Base-by-base conservation (phyloP, 768 basidiomycete species). In the Paxillus rubicundulus region DNA sequence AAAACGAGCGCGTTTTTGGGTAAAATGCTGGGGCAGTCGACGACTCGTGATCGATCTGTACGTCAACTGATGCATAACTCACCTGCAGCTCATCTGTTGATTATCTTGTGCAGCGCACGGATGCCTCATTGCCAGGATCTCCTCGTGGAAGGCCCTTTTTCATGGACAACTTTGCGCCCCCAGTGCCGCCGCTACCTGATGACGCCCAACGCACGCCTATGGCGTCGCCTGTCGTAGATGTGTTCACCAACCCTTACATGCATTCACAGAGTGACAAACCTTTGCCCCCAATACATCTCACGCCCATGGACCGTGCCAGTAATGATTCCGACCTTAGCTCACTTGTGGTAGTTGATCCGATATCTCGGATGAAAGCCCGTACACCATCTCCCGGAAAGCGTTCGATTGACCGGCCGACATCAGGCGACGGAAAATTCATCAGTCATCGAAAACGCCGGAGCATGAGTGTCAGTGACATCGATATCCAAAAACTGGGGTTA, bases 1-100 rank as follows among this genome's bases (percentile, higher is more conserved):
- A 92, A 89, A 67, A 89, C 88, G n/a, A 87, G 80, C 61, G 87
- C 87, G 42, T 84, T 92, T 64, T 74, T 87, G 57, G 88, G 87
- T 3, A 90, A 85, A 70, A 86, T 92, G 84, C 70, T 86, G 36
- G 87, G 88, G 4, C 80, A 85, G 59, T 76, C 72, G 44, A 78
- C 78, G 30, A 76, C 81, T 28, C 77, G 87, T 45, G 87, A 89
- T 66, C 81, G 86, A 69, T 84, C 83, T 49, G 87, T 89, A 69
- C 66, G 78, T 68, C 56, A 45, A 40, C 34, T 9, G 7, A 20
- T 55, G 20, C 8, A 17, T 32, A 2, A 52, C 24, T 49, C 50
- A 36, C 44, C 24, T 50, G 55, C 44, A 50, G 47, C 30, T 45
- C 44, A 49, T 46, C 34, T 55, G 41, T 58, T 59, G 59, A 67